Base-by-base conservation (phyloP, 2,329 filamentous ascomycete genomes). In the Botrytis hyacinthi region DNA sequence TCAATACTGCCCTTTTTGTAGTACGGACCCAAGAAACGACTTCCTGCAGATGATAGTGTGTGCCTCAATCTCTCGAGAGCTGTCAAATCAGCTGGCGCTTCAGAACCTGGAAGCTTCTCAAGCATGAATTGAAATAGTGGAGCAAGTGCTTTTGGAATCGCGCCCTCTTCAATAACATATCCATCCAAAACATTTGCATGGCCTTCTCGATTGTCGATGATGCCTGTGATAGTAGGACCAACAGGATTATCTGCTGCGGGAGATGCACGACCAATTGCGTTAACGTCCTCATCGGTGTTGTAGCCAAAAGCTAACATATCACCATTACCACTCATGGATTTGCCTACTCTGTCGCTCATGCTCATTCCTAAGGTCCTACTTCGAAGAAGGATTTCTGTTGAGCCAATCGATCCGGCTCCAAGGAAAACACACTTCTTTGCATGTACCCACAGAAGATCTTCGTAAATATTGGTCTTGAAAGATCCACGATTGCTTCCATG, bases 251-350 rank as follows among this genome's bases (percentile, higher is more conserved):
- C 85, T 0, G 84, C 82, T 14, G 84, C 84, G 3, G 87, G 86
- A n/a, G 82, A 81, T 1, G 84, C 80, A 20, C 82, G 83, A 10
- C 88, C 90, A 67, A 91, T 85, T 26, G 84, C 84, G 77, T 91
- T 90, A 60, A 87, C 86, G 22, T 85, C 81, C 7, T 86, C 81
- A 60, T 91, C 83, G 2, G 85, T 88, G 79, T 91, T 90, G 78
- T 91, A 91, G 4, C 87, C 89, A 80, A 91, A 92, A 3, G 86
- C 87, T 26, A 92, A 80, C 77, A 91, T 89, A 76, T 92, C 90
- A 4, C 90, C 90, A 77, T 92, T 92, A 3, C 90, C 90, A 77
- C 88, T 89, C 85, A 90, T 90, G 73, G 86, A 86, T 73, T 85
- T 84, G 8, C 89, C 89, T 14, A 91, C 83, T 63, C 84, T 83